Evolutionary conservation across 768 basidiomycete species (phyloP).

Genomic region (Clavaria fumosa): DNA sequence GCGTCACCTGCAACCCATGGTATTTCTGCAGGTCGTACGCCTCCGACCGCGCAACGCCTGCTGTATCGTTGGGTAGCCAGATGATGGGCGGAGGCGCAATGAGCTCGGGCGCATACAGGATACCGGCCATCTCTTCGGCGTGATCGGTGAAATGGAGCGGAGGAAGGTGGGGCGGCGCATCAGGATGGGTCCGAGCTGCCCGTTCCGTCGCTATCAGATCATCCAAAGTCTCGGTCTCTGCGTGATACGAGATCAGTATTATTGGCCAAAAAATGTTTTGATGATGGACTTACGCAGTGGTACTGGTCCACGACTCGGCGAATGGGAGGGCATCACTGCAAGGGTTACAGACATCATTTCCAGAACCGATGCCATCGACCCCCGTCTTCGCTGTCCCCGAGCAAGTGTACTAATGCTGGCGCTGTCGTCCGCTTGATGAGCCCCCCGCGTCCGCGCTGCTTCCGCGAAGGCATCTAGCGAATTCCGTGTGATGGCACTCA

Average conservation of each 20-base stretch:
- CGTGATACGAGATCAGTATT: conserved; percentile 5
- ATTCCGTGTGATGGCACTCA: conserved; percentile 41
- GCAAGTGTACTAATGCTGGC: conserved; percentile 26
- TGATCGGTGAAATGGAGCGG: conserved; percentile 58
- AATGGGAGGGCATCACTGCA: conserved; percentile 52
- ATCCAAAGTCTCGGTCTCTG: conserved; percentile 66
- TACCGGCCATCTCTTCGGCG: conserved; percentile 59
- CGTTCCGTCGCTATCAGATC: conserved; percentile 67
- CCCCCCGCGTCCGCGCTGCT: too few relatives aligned
- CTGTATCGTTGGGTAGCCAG: conserved; percentile 71
- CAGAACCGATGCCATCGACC: conserved; percentile 67
- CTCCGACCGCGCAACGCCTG: conserved; percentile 59
- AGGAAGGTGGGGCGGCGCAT: conserved; percentile 60
- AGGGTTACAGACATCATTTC: conserved; percentile 76
- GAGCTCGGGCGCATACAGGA: conserved; percentile 72
- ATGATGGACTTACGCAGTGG: conserved; percentile 42
- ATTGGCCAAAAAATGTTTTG: conserved; percentile 1
- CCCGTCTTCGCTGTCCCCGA: conserved; percentile 33
- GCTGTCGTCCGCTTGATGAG: too few relatives aligned
- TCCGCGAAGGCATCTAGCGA: conserved; percentile 38
- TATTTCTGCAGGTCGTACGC: conserved; percentile 63
- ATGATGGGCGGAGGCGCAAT: conserved; percentile 66
- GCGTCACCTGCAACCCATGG: conserved; percentile 52
- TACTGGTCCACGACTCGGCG: conserved; percentile 39
- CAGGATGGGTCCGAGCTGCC: conserved; percentile 62